Base-by-base conservation (phyloP, 2,329 filamentous ascomycete genomes). In the Aphanocladium album region DNA sequence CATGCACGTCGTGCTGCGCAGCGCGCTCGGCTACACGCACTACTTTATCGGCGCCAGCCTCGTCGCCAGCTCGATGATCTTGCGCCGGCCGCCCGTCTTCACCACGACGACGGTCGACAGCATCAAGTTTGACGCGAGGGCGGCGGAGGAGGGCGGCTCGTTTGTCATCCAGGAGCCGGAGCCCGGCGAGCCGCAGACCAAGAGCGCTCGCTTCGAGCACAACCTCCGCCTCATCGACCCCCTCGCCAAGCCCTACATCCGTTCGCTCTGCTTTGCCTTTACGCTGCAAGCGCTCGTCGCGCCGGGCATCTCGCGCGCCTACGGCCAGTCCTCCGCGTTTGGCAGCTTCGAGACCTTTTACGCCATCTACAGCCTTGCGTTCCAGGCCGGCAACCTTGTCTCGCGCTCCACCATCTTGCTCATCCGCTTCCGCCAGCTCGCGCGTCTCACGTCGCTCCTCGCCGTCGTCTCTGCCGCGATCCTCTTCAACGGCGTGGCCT, bases 361-460 rank as follows among this genome's bases (percentile, higher is more conserved):
- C 7, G 68, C 72, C 17, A 66, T 63, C 3, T 73, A 70, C 61
- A 64, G 67, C 21, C 58, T 71, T 5, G 63, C 66, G 5, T 68
- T 73, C 6, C 70, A 73, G 8, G 46, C 71, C 0, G 72, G 72
- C 1, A 68, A 62, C 53, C 65, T 72, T 27, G 35, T 71, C 7
- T 65, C 67, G 1, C 66, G 69, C 23, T 64, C 65, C 1, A 64
- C 66, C 3, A 65, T 70, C 8, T 57, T 65, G 1, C 47, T 71
- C 12, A 39, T 67, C 3, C 64, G 60, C 1, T 33, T 64, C 19
- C 62, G 51, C 5, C 66, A 60, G 11, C 52, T 64, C 30, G 64
- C 43, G 4, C 12, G 35, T 2, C 57, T 64, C 0, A 63, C 66
- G 7, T n/a, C n/a, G 0, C 46, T 62, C 2, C 55, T 71, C 0